Conservation (phyloP, 1,284 basidiomycete species). For the Marasmius sp. region DNA sequence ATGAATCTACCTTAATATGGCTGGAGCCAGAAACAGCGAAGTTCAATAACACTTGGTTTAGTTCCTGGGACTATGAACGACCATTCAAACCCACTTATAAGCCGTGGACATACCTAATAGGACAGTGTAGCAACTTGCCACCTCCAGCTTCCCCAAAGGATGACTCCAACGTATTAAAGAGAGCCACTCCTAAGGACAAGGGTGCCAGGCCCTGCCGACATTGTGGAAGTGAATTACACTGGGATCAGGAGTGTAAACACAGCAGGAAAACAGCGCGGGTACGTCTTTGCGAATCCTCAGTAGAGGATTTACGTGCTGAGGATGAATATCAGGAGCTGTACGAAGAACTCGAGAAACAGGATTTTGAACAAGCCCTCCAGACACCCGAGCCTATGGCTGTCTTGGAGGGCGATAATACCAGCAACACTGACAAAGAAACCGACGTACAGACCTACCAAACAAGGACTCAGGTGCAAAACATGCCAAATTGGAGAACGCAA, state of each 20-base stretch:
- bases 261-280: slow-evolving; percentile 14
- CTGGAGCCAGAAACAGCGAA: too few species aligned
- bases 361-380: not conserved
- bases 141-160: slow-evolving; percentile 26
- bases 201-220: slow-evolving; percentile 32
- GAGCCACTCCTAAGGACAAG: slow-evolving; percentile 24
- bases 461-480: too few species aligned
- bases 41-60: too few species aligned
- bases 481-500: too few species aligned
- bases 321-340: slow-evolving; percentile 22
- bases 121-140: not conserved
- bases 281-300: not conserved
- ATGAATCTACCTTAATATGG: slow-evolving; percentile 12
- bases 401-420: not conserved
- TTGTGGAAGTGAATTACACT: slow-evolving; percentile 34
- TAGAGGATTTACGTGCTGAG: slow-evolving; percentile 11
- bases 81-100: not conserved
- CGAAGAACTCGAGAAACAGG: slow-evolving; percentile 8
- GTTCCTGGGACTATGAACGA: not conserved
- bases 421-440: too few species aligned
- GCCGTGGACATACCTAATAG: not conserved
- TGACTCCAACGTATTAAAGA: slow-evolving; percentile 25
- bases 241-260: slow-evolving; percentile 30
- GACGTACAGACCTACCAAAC: too few species aligned
- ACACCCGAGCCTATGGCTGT: not conserved